Evolutionary conservation across 768 basidiomycete genomes (phyloP), one percentile per base, ranked within the genome.

Genomic region (Guyanaporus albipodus): DNA sequence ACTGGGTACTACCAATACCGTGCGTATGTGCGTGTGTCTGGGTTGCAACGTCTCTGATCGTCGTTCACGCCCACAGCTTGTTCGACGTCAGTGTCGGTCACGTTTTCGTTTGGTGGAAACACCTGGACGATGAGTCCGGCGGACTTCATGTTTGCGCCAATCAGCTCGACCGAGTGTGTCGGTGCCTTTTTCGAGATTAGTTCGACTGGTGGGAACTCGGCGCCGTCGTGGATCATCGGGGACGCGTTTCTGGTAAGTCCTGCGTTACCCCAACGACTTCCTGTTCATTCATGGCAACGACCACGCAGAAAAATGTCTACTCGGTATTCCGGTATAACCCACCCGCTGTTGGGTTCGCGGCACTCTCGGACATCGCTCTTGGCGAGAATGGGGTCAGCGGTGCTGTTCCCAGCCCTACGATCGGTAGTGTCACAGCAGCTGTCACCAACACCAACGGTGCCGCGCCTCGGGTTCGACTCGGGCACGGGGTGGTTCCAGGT

Each of bases 131-230:
- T 82, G 50, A 65, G 66, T 23, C 61, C 74, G 4, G 65, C 56
- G 19, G 80, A 82, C 55, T 77, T 82, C 56, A 71, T 73, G 55
- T 73, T 92, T 18, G 46, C 47, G 24, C 31, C 49, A 0, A 71
- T 76, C 26, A 68, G 72, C 9, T 58, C 60, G 2, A 67, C 69
- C 26, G 66, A 67, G 35, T 98, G 95, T 62, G 70, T 91, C 17
- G 95, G 95, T 21, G 85, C 90, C 2, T 86, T 98, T 70, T 96
- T 93, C 63, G 73, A 76, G 40, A 70, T 92, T 41, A n/a, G n/a
- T n/a, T 64, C 73, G 19, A 73, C 74, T 2, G 76, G 79, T 19
- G 59, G 67, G 28, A 71, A 72, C 35, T n/a, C n/a, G n/a, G 69
- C 74, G 23, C 83, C 87, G 3, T 52, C 77, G 8, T 96, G 91